Evolutionary conservation across 495 filamentous ascomycete genomes (phyloP).

Genomic region (Neurospora terricola): DNA sequence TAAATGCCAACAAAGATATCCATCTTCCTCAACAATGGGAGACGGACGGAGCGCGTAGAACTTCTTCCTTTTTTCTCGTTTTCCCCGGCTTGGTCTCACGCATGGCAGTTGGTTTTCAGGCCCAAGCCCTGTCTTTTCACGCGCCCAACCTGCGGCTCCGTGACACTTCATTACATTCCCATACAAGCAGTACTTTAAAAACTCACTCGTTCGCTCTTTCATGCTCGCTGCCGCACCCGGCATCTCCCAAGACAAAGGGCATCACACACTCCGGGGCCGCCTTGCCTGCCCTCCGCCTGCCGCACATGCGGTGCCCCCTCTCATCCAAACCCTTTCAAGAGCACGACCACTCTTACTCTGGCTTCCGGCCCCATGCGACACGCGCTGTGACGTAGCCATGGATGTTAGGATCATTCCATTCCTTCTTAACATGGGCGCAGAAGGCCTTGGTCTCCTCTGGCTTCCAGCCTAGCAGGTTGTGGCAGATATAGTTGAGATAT

Average conservation of each 20-base stretch:
- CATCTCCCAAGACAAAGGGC: neutral
- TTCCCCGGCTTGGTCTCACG: no score
- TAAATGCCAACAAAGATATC: no score
- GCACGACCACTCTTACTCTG: constrained; percentile 18
- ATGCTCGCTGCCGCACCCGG: neutral
- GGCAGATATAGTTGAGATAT: constrained; percentile 3
- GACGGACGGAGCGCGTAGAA: no score
- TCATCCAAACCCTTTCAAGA: neutral
- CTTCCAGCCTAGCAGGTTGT: constrained; percentile 7
- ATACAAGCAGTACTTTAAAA: neutral
- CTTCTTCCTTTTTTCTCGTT: no score
- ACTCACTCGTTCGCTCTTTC: neutral
- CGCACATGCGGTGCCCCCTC: no score
- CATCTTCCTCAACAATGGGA: no score
- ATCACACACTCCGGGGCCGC: neutral
- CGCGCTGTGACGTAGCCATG: neutral
- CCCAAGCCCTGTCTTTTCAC: no score
- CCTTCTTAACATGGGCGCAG: neutral
- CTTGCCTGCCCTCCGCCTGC: neutral
- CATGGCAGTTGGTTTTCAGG: no score
- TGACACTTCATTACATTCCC: neutral
- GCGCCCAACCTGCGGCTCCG: no score
- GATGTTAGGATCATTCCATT: neutral
- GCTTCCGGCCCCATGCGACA: constrained; percentile 19
- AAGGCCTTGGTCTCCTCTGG: constrained; percentile 4